Conservation (phyloP, 345 rosid species). For the Arabidopsis arenosa region DNA sequence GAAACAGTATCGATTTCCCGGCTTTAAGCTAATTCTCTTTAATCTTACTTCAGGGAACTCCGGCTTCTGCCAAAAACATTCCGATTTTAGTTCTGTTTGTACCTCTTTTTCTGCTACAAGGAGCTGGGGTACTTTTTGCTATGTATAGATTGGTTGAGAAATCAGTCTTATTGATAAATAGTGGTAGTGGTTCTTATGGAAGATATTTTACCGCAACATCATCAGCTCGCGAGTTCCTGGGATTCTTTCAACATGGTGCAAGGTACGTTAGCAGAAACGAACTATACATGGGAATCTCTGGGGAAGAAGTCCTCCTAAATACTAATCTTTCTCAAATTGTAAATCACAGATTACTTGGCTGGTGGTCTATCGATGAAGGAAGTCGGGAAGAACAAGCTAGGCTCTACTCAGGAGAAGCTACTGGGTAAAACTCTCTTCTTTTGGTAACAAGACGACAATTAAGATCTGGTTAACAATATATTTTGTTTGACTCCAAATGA, state of each 20-base stretch:
- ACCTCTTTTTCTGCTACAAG: constrained; percentile 81
- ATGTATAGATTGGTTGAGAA: constrained; percentile 70
- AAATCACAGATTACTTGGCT: constrained; percentile 72
- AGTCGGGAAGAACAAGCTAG: constrained; percentile 87
- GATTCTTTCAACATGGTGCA: constrained; percentile 81
- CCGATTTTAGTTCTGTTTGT: constrained; percentile 60
- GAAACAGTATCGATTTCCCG: neutral
- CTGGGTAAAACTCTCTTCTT: constrained; percentile 54
- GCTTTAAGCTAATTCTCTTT: constrained; percentile 16
- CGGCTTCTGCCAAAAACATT: constrained; percentile 66
- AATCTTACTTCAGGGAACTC: constrained; percentile 69
- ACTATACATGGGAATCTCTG: constrained; percentile 1
- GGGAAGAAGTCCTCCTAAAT: neutral
- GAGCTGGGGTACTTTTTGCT: constrained; percentile 78
- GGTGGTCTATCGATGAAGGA: constrained; percentile 99
- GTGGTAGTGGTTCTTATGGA: constrained; percentile 53
- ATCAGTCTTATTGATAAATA: constrained; percentile 49
- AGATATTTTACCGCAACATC: constrained; percentile 55
- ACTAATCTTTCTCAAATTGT: neutral
- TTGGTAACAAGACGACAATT: neutral
- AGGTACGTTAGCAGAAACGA: constrained; percentile 52
- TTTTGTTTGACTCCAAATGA: constrained; percentile 14
- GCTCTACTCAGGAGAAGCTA: constrained; percentile 63
- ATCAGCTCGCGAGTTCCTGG: constrained; percentile 67
- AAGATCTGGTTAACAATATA: constrained; percentile 9